Percentiles rank a stretch among this genome's conserved stretches.
Evolutionary conservation across 495 filamentous ascomycete genomes (phyloP).

Genomic region (Tuber magnatum): DNA sequence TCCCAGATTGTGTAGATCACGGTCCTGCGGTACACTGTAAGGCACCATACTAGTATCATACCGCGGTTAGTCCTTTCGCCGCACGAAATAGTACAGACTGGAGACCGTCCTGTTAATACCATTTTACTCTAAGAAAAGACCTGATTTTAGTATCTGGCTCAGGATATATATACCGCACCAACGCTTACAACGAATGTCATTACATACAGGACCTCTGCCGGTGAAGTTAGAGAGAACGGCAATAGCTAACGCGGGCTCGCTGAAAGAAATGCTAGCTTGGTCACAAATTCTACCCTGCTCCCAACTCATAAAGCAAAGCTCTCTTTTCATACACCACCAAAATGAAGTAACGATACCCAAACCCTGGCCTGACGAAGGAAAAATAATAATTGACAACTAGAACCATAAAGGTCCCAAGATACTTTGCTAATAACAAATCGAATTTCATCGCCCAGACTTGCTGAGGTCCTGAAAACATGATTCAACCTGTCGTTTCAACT

Average conservation of each 20-base stretch:
- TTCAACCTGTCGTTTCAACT: slow-evolving; percentile 35
- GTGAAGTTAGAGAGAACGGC: neutral
- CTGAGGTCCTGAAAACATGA: slow-evolving; percentile 34
- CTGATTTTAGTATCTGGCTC: neutral
- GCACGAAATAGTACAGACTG: neutral
- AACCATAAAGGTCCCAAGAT: neutral
- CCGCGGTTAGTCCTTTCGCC: neutral
- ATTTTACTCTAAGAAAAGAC: neutral
- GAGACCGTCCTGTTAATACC: neutral
- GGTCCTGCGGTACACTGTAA: neutral
- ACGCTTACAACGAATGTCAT: neutral
- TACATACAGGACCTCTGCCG: neutral
- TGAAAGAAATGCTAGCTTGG: neutral
- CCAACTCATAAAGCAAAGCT: neutral
- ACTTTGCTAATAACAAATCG: neutral
- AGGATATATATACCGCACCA: neutral
- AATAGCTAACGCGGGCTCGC: neutral
- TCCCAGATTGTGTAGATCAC: neutral
- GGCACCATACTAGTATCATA: neutral
- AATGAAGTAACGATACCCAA: neutral
- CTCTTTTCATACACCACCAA: slow-evolving; percentile 1
- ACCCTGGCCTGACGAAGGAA: neutral
- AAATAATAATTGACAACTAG: neutral
- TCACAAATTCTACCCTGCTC: neutral
- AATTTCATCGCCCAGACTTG: slow-evolving; percentile 9